A percentile compares a stretch with the other conserved stretches of the same genome.
Evolutionary conservation across 805 yeast genomes (phyloP).

Genomic region (Grigorovia humatica): DNA sequence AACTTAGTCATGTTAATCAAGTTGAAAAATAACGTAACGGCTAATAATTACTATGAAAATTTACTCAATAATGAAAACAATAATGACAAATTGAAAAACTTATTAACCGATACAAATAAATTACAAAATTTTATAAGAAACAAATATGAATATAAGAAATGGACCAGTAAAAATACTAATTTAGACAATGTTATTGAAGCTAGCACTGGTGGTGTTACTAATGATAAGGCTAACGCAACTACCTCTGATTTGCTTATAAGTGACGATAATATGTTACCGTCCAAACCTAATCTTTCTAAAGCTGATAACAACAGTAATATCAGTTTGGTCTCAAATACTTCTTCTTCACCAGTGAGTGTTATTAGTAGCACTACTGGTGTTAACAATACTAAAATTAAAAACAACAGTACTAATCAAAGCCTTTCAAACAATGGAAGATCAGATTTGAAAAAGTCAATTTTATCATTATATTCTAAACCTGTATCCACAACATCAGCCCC

Average conservation of each 20-base stretch:
- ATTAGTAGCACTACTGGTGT: neutral
- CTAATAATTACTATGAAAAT: constrained; percentile 78
- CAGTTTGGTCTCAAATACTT: neutral
- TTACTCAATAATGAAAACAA: constrained; percentile 31
- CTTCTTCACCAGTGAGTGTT: neutral
- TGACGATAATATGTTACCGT: neutral
- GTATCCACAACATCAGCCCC: constrained; percentile 3
- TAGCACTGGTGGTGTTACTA: neutral
- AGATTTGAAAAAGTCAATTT: constrained; percentile 83
- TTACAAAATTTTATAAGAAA: constrained; percentile 85
- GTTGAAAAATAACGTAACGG: constrained; percentile 70
- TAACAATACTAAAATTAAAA: constrained; percentile 4
- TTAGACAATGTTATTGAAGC: neutral
- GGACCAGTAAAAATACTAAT: constrained; percentile 47
- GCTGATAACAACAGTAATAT: neutral
- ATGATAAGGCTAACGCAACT: neutral
- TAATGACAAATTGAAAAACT: constrained; percentile 3
- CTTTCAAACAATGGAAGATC: constrained; percentile 40
- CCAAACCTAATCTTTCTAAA: neutral
- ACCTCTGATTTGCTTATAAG: neutral
- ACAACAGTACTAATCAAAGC: constrained; percentile 5
- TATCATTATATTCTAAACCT: constrained; percentile 73
- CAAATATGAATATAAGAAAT: constrained; percentile 82
- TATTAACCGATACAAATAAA: constrained; percentile 63
- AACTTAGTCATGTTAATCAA: constrained; percentile 71